Conservation (phyloP, 768 basidiomycete genomes). For the Asterophora lycoperdoides region DNA sequence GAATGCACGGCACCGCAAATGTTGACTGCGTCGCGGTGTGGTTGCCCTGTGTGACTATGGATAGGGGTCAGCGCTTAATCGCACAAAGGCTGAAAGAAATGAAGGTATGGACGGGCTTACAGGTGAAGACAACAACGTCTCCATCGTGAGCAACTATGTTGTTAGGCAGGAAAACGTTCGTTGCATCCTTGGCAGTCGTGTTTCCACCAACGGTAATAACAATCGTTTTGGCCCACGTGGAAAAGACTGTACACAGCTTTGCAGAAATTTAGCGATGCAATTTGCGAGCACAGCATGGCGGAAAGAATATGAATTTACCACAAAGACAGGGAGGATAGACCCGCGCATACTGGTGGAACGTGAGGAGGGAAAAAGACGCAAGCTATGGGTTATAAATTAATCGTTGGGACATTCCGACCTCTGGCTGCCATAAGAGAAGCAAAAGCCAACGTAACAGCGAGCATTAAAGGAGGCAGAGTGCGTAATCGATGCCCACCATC, state of each 20-base stretch:
- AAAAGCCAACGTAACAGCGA: neutral
- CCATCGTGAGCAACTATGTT: slow-evolving; percentile 39
- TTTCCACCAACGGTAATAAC: slow-evolving; percentile 45
- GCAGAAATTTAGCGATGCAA: neutral
- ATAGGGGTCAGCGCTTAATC: neutral
- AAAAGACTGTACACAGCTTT: neutral
- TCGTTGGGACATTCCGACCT: too few species aligned
- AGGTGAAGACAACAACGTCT: slow-evolving; percentile 55
- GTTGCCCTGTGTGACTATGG: slow-evolving; percentile 46
- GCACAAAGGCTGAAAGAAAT: neutral
- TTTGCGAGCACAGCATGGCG: too few species aligned
- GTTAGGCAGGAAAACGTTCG: slow-evolving; percentile 43
- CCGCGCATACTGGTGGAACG: neutral
- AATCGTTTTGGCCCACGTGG: slow-evolving; percentile 33
- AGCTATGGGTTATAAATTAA: neutral
- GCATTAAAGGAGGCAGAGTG: neutral
- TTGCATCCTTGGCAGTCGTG: slow-evolving; percentile 38
- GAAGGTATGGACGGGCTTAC: slow-evolving; percentile 24
- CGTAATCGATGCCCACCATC: neutral
- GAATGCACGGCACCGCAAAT: slow-evolving; percentile 51
- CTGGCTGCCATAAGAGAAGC: neutral
- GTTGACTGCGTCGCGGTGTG: slow-evolving; percentile 55
- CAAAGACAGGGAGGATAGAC: slow-evolving; percentile 4
- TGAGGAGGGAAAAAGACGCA: neutral
- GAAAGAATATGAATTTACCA: neutral